Evolutionary conservation across 2,329 filamentous ascomycete genomes (phyloP), one percentile per base, ranked within the genome.

Genomic region (Penicillium vulpinum): DNA sequence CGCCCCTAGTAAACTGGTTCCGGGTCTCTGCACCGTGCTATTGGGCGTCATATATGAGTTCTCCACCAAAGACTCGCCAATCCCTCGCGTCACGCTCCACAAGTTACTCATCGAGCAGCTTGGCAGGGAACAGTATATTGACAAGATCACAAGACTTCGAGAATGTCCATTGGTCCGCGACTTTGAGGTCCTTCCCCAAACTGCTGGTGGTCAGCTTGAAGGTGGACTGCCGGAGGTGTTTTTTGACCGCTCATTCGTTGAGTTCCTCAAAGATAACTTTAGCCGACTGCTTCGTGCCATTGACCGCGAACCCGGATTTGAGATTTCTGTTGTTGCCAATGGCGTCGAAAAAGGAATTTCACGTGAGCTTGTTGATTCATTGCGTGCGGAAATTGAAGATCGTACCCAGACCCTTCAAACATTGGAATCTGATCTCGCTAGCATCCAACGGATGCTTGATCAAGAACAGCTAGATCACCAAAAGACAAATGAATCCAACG

Each of bases 201-300:
- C 85, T 60, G 76, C 86, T 8, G 82, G 83, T 61, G 76, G 77
- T 69, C 61, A 78, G 66, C 46, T 83, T 74, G 66, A 79, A 53
- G 79, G 80, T 73, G 84, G 75, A 64, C 73, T 92, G 8, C 89
- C 92, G 0, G 88, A 92, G 49, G 89, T 96, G 0, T 95, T 86
- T 70, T 94, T 97, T 62, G 92, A 96, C 65, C 82, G 85, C 45
- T 85, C 85, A 0, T 97, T 97, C 73, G 87, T 99, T 54, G 90
- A 97, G 58, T 96, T 97, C 67, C 85, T 97, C 67, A 97, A 97
- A 69, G 92, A 97, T 68, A 96, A 96, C 70, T 97, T 95, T 71
- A 93, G 90, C 67, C 88, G 92, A 9, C 78, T 97, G 56, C 79
- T 88, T 38, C 86, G 91, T 60, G 90, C 91, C 15, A 90, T 99